Evolutionary conservation across 164 flowering plant species (phyloP).

Genomic region (Vitis labrusca): DNA sequence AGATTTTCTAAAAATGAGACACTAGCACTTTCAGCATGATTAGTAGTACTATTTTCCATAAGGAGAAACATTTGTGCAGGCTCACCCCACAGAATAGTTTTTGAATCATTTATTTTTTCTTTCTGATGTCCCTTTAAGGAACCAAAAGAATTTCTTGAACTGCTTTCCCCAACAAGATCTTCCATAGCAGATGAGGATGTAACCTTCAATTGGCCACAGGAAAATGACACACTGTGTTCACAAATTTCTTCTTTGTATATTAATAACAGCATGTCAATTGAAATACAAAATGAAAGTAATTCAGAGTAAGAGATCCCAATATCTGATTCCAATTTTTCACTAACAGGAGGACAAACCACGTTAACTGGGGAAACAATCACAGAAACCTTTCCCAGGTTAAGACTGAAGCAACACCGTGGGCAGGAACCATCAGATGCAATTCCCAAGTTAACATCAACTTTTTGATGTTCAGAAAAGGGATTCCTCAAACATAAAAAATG

Average conservation of each 20-base stretch:
- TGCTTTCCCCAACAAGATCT: constrained; percentile 14
- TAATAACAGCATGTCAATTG: constrained; percentile 39
- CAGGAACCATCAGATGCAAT: constrained; percentile 23
- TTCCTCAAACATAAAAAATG: constrained; percentile 19
- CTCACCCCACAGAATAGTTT: constrained; percentile 51
- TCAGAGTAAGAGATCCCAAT: constrained; percentile 26
- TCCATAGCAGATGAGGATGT: constrained; percentile 27
- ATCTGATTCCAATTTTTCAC: constrained; percentile 23
- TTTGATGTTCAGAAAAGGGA: constrained; percentile 9
- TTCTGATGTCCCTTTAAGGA: constrained; percentile 20
- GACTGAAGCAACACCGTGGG: constrained; percentile 27
- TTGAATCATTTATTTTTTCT: constrained; percentile 18
- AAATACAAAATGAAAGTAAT: constrained; percentile 39
- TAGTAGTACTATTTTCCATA: constrained; percentile 18
- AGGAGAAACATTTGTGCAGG: constrained; percentile 41
- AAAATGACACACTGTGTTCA: constrained; percentile 41
- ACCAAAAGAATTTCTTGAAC: constrained; percentile 9
- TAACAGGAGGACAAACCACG: constrained; percentile 21
- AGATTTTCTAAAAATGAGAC: constrained; percentile 28
- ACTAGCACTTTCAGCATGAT: constrained; percentile 17
- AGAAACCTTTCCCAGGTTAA: constrained; percentile 46
- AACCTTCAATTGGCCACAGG: constrained; percentile 59
- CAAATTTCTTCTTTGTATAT: constrained; percentile 30
- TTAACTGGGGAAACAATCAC: constrained; percentile 37
- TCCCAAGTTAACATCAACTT: constrained; percentile 17